Conservation (phyloP, 2,329 filamentous ascomycete genomes). For the Diplodia sapinea region DNA sequence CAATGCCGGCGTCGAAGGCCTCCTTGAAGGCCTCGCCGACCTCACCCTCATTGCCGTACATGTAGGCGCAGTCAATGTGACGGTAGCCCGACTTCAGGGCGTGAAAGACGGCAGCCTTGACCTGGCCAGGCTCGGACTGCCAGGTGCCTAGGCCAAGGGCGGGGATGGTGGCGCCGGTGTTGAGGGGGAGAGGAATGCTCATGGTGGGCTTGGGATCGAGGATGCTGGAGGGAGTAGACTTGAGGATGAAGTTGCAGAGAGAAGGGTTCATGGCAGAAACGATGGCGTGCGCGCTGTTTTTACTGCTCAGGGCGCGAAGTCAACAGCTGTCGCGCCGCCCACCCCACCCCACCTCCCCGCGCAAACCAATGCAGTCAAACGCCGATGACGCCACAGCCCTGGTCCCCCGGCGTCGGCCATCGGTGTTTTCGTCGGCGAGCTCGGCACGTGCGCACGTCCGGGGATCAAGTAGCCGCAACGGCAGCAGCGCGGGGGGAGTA, state of each 20-base stretch:
- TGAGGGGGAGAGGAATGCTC: constrained; percentile 48
- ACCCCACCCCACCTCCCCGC: constrained; percentile 24
- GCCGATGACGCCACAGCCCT: constrained; percentile 29
- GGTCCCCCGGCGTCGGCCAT: neutral
- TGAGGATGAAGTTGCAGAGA: constrained; percentile 49
- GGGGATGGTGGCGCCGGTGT: constrained; percentile 49
- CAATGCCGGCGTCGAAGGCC: constrained; percentile 79
- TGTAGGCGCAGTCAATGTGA: constrained; percentile 64
- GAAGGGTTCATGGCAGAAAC: constrained; percentile 45
- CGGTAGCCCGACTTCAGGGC: constrained; percentile 57
- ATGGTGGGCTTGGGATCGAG: constrained; percentile 47
- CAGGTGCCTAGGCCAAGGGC: constrained; percentile 49
- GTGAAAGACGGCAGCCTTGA: constrained; percentile 55
- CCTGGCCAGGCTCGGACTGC: constrained; percentile 52
- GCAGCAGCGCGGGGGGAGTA: neutral
- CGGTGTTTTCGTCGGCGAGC: constrained; percentile 16
- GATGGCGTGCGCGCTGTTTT: constrained; percentile 25
- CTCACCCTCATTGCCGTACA: constrained; percentile 84
- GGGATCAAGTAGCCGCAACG: constrained; percentile 11
- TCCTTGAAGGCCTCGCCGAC: constrained; percentile 76
- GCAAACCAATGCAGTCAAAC: constrained; percentile 16
- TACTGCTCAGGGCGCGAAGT: constrained; percentile 3
- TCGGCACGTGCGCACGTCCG: neutral
- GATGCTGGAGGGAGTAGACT: constrained; percentile 45
- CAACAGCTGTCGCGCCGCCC: neutral